These are phyloP conservation scores for Aspergillus glaucus DNA, from an alignment of 2,329 filamentous ascomycete genomes.

Conservation along the genomic window DNA sequence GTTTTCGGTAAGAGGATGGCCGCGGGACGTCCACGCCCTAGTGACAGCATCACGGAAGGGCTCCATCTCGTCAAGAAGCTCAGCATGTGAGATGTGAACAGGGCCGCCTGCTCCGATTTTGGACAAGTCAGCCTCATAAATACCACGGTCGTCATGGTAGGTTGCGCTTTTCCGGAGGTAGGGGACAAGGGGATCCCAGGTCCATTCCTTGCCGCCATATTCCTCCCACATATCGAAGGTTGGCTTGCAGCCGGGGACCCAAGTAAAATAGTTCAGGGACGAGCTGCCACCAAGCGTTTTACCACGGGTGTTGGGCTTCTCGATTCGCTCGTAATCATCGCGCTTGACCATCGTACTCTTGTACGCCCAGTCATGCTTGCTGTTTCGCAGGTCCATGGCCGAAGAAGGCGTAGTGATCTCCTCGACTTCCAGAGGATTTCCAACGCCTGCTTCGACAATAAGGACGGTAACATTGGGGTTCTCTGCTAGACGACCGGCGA, in stretches of 20 bases:
- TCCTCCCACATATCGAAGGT: conserved; percentile 49
- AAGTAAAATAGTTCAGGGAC: conserved; percentile 57
- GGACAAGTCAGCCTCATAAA: conserved; percentile 39
- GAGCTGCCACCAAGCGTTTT: conserved; percentile 55
- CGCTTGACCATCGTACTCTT: conserved; percentile 56
- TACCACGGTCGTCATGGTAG: conserved; percentile 50
- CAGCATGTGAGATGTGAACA: conserved; percentile 48
- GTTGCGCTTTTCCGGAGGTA: conserved; percentile 48
- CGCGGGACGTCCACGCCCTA: background rate
- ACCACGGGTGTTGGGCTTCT: conserved; percentile 57
- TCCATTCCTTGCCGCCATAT: conserved; percentile 47
- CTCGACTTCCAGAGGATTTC: conserved; percentile 42
- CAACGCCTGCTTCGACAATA: conserved; percentile 22
- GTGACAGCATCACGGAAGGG: conserved; percentile 39
- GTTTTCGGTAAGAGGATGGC: conserved; percentile 37
- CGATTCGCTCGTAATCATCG: conserved; percentile 53
- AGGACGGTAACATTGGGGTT: conserved; percentile 36
- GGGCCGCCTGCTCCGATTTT: conserved; percentile 49
- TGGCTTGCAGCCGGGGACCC: conserved; percentile 51
- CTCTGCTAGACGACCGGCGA: conserved; percentile 48
- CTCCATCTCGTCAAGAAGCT: conserved; percentile 47
- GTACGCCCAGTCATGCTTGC: conserved; percentile 55
- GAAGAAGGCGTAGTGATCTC: conserved; percentile 51
- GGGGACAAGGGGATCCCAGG: conserved; percentile 44
- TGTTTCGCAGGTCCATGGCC: conserved; percentile 50